These are phyloP conservation scores for Candida golubevii DNA, from an alignment of 805 yeast genomes.

Conservation along the genomic window DNA sequence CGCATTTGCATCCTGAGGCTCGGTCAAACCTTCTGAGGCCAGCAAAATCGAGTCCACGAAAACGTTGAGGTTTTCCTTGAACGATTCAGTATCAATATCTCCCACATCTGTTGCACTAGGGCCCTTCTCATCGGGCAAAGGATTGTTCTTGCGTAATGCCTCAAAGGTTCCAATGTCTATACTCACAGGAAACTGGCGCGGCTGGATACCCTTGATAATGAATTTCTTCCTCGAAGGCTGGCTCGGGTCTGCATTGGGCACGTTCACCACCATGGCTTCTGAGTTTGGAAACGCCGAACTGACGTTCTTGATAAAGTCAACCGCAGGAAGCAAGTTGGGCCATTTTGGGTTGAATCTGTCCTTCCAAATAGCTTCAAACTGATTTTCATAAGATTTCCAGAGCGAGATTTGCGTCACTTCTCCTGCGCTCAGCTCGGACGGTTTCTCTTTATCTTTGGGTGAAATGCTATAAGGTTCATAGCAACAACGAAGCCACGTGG, in stretches of 20 bases:
- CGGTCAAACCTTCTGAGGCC: conserved; percentile 19
- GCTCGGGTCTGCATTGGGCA: conserved; percentile 29
- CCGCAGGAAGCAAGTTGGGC: conserved; percentile 72
- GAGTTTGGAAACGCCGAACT: conserved; percentile 83
- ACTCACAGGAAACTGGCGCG: conserved; percentile 58
- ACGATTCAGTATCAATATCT: conserved; percentile 31
- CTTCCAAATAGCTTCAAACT: conserved; percentile 66
- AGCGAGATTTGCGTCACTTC: conserved; percentile 93
- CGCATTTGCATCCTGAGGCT: conserved; percentile 15
- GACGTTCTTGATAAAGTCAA: conserved; percentile 93
- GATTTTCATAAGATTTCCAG: conserved; percentile 92
- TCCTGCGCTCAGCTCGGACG: conserved; percentile 38
- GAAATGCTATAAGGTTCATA: conserved; percentile 60
- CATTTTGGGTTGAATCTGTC: conserved; percentile 24
- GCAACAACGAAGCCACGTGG: conserved; percentile 90
- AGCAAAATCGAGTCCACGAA: conserved; percentile 22
- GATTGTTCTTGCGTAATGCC: conserved; percentile 27
- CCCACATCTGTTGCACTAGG: conserved; percentile 26
- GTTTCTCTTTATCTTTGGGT: conserved; percentile 6
- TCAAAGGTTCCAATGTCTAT: conserved; percentile 42
- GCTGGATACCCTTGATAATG: conserved; percentile 91
- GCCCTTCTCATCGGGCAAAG: conserved; percentile 14
- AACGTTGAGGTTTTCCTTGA: conserved; percentile 24
- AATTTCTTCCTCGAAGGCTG: conserved; percentile 64
- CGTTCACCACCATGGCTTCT: conserved; percentile 85